These are phyloP conservation scores for Trichomonascus vanleenenianus DNA, from an alignment of 805 yeast genomes.

Conservation along the genomic window DNA sequence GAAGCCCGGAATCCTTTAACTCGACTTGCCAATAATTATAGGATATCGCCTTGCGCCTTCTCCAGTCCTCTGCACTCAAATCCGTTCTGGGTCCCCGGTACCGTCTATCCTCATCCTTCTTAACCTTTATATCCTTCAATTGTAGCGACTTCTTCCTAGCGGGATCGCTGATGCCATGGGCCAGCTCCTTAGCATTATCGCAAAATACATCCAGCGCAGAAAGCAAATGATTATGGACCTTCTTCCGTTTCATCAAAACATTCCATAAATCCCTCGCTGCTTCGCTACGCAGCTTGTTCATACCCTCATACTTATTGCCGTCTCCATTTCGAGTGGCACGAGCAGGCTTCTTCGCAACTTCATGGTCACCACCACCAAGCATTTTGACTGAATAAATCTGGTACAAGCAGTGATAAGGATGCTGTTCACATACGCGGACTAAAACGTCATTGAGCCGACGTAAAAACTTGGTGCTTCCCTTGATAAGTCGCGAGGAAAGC, in stretches of 20 bases:
- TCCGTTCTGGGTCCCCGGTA: background rate
- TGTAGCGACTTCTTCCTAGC: background rate
- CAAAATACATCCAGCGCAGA: slow-evolving; percentile 1
- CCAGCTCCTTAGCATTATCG: background rate
- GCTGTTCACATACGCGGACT: slow-evolving; percentile 39
- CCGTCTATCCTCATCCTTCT: background rate
- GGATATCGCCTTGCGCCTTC: background rate
- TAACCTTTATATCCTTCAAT: background rate
- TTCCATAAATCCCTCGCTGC: background rate
- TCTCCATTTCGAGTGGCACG: background rate
- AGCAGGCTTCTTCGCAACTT: background rate
- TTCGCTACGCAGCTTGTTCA: background rate
- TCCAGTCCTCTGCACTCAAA: background rate
- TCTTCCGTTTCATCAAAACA: background rate
- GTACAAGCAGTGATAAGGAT: slow-evolving; percentile 71
- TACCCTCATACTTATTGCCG: background rate
- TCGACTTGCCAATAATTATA: background rate
- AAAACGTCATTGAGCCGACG: slow-evolving; percentile 41
- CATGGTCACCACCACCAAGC: background rate
- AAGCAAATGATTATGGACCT: background rate
- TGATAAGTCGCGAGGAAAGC: slow-evolving; percentile 61
- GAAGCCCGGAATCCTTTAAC: slow-evolving; percentile 33
- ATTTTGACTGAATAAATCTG: slow-evolving; percentile 15
- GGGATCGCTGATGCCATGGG: background rate
- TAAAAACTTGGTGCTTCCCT: slow-evolving; percentile 49